Evolutionary conservation across 2,329 filamentous ascomycete species (phyloP), one percentile per base, ranked within the genome.

Genomic region (Tolypocladium nubicola): DNA sequence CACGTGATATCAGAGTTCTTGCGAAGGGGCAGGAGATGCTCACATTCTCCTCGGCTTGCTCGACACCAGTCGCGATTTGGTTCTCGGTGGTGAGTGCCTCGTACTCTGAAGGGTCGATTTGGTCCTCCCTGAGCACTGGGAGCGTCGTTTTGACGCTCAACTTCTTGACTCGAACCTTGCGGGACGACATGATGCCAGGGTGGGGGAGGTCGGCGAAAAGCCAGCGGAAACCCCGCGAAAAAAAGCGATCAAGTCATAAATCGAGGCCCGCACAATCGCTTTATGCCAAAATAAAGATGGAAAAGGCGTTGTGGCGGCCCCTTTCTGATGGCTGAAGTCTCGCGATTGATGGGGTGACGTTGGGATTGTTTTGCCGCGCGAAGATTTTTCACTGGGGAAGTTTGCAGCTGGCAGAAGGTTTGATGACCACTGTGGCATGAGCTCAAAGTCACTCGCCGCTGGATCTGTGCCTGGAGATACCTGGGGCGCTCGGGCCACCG

Each of bases 21-120:
- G 56, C 50, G 61, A 65, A 57, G 60, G 60, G 59, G 63, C 30
- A 65, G 66, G 64, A 62, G 63, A 63, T 62, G 89, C 91, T 85
- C 76, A 97, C 94, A 78, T 93, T 93, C 84, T 97, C 92, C 76
- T 99, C 94, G 63, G 86, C 89, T 72, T 96, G 92, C 75, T 99
- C 94, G 67, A 99, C 94, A 75, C 94, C 94, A 64, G 92, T 97
- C 71, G 94, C 91, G 71, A 97, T 90, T 87, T 90, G 76, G 80
- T 85, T 78, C 83, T 89, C 82, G 71, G 88, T 87, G 65, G 88
- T 88, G 71, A 93, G 86, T 67, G 89, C 84, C 75, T 96, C 90
- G 73, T 97, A 96, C 74, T 91, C 84, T 68, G 80, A 83, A 69
- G 87, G 81, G 70, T 97, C 91, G 75, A 97, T 88, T 71, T 97